These are phyloP conservation scores for Microcos paniculata DNA, from an alignment of 345 rosid species.

Conservation along the genomic window DNA sequence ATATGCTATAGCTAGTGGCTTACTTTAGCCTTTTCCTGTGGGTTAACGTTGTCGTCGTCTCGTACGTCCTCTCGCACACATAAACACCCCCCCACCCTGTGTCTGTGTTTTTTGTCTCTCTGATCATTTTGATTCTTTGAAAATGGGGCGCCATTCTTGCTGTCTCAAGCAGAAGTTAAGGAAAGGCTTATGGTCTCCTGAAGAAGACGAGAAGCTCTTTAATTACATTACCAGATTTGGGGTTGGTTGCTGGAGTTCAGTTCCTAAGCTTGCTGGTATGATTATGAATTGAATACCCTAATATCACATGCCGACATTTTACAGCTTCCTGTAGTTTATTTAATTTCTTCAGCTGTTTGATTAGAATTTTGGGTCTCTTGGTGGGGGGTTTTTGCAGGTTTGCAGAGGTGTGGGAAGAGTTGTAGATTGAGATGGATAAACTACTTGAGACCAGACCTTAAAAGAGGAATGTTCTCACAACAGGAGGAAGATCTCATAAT, in stretches of 20 bases:
- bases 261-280: slow-evolving; percentile 64
- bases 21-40: background rate
- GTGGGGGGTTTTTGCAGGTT: slow-evolving; percentile 26
- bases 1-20: background rate
- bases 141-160: slow-evolving; percentile 60
- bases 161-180: slow-evolving; percentile 56
- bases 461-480: slow-evolving; percentile 70
- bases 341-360: background rate
- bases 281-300: background rate
- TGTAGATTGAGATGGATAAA: slow-evolving; percentile 94
- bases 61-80: background rate
- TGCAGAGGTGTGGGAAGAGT: slow-evolving; percentile 87
- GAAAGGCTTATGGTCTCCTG: slow-evolving; percentile 78
- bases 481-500: slow-evolving; percentile 60
- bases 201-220: slow-evolving; percentile 67
- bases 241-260: slow-evolving; percentile 79
- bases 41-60: background rate
- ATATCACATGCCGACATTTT: background rate
- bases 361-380: background rate
- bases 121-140: background rate
- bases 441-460: slow-evolving; percentile 88
- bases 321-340: background rate
- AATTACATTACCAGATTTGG: slow-evolving; percentile 58
- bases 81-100: too few relatives aligned
- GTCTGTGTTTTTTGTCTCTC: background rate